Percentiles rank a stretch among this genome's conserved stretches.
Evolutionary conservation across 2,329 filamentous ascomycete genomes (phyloP).

Genomic region (Neopestalotiopsis sp.): DNA sequence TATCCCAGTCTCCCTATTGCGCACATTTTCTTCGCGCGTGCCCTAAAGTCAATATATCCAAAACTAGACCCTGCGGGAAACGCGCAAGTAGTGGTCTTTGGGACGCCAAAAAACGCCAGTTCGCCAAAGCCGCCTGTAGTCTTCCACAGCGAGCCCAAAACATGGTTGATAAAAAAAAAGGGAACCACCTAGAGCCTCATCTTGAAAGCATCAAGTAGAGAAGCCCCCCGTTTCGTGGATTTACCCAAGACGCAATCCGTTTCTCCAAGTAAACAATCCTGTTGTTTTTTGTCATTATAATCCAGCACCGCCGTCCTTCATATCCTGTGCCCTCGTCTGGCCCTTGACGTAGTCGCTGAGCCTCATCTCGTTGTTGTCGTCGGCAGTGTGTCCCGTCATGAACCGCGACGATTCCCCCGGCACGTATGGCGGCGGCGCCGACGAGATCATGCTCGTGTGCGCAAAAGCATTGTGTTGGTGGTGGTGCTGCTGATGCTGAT

Average conservation of each 20-base stretch:
- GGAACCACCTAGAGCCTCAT: background rate
- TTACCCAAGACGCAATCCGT: slow-evolving; percentile 54
- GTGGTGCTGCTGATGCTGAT: background rate
- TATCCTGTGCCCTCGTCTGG: slow-evolving; percentile 41
- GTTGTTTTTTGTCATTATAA: background rate
- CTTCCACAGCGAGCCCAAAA: background rate
- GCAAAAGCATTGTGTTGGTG: background rate
- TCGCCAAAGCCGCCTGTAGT: background rate
- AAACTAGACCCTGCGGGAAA: background rate
- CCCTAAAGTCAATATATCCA: background rate
- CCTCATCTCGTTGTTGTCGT: slow-evolving; percentile 42
- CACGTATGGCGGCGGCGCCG: slow-evolving; percentile 39
- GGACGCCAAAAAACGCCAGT: background rate
- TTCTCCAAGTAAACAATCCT: background rate
- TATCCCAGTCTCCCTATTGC: background rate
- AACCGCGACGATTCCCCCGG: slow-evolving; percentile 33
- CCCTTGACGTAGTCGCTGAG: slow-evolving; percentile 45
- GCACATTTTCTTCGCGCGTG: background rate
- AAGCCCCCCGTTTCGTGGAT: slow-evolving; percentile 66
- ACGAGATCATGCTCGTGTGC: slow-evolving; percentile 24
- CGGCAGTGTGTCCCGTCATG: slow-evolving; percentile 38
- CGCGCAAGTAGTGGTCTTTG: background rate
- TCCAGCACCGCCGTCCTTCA: slow-evolving; percentile 35
- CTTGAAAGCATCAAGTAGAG: slow-evolving; percentile 58
- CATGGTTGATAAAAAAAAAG: background rate